Percentiles rank a stretch among this genome's conserved stretches.
Evolutionary conservation across 768 basidiomycete species (phyloP).

Genomic region (Kwoniella newhampshirensis): DNA sequence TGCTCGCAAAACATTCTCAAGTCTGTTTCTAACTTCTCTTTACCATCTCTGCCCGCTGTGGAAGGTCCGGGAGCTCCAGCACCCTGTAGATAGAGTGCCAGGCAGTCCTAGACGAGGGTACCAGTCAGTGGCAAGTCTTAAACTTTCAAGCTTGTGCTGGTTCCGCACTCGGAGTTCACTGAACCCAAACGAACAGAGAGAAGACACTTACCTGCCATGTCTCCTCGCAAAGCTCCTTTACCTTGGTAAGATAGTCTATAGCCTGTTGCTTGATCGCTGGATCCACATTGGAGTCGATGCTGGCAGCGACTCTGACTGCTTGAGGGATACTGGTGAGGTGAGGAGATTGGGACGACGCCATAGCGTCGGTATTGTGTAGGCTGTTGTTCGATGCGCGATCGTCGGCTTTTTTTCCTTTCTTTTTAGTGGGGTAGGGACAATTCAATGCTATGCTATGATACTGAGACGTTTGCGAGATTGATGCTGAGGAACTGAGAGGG

Average conservation of each 20-base stretch:
- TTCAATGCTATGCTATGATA: too few relatives aligned
- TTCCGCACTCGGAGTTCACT: neutral
- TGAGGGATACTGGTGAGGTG: constrained; percentile 52
- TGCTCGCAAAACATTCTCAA: constrained; percentile 52
- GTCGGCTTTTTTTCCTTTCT: too few relatives aligned
- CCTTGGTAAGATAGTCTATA: constrained; percentile 71
- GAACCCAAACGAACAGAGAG: constrained; percentile 19
- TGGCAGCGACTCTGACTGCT: constrained; percentile 84
- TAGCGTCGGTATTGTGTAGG: constrained; percentile 9
- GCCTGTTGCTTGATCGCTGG: constrained; percentile 75
- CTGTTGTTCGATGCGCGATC: neutral
- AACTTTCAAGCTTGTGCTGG: neutral
- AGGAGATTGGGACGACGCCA: constrained; percentile 32
- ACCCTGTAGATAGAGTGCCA: constrained; percentile 53
- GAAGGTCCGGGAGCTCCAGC: constrained; percentile 48
- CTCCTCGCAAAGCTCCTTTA: constrained; percentile 70
- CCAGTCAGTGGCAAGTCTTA: neutral
- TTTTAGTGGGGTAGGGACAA: too few relatives aligned
- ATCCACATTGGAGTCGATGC: constrained; percentile 58
- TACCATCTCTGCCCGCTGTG: constrained; percentile 49
- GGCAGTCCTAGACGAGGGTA: constrained; percentile 42
- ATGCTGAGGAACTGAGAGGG: neutral
- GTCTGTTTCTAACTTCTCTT: constrained; percentile 48
- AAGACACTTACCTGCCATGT: constrained; percentile 75
- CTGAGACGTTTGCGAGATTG: too few relatives aligned